A percentile compares a stretch with the other conserved stretches of the same genome.
These are phyloP conservation scores for Bretschneidera sinensis DNA, from an alignment of 345 rosid genomes.

Conservation along the genomic window DNA sequence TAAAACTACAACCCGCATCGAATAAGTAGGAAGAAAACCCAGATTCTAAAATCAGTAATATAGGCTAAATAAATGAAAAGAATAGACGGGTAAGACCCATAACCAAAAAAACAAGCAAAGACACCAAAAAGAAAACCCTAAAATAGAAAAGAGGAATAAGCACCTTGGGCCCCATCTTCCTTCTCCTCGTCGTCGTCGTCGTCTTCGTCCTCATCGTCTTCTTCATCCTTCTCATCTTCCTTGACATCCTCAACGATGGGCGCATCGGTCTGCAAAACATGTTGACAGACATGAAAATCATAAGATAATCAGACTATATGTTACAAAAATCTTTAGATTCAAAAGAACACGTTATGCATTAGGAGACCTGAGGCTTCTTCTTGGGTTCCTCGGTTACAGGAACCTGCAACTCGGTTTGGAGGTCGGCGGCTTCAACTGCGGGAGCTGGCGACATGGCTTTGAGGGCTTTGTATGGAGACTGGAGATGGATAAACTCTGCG, in stretches of 20 bases:
- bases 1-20: background rate
- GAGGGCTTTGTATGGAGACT: background rate
- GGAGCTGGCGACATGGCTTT: conserved; percentile 58
- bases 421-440: conserved; percentile 40
- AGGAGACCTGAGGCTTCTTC: conserved; percentile 35
- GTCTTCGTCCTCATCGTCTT: conserved; percentile 59
- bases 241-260: conserved; percentile 65
- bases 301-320: background rate
- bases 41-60: background rate
- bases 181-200: conserved; percentile 59
- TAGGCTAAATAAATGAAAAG: no score
- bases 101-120: background rate
- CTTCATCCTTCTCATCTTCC: conserved; percentile 56
- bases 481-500: conserved; percentile 13
- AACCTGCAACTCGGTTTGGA: conserved; percentile 21
- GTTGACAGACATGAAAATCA: background rate
- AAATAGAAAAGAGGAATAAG: background rate
- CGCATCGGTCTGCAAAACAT: conserved; percentile 36
- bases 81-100: background rate
- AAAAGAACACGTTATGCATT: background rate
- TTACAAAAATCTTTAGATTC: background rate
- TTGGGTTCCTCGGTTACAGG: conserved; percentile 30
- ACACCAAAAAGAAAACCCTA: background rate
- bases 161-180: conserved; percentile 59
- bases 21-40: background rate